Percentiles rank a stretch among this genome's conserved stretches.
Conservation (phyloP, 768 basidiomycete species). For the Lentinula aciculospora region DNA sequence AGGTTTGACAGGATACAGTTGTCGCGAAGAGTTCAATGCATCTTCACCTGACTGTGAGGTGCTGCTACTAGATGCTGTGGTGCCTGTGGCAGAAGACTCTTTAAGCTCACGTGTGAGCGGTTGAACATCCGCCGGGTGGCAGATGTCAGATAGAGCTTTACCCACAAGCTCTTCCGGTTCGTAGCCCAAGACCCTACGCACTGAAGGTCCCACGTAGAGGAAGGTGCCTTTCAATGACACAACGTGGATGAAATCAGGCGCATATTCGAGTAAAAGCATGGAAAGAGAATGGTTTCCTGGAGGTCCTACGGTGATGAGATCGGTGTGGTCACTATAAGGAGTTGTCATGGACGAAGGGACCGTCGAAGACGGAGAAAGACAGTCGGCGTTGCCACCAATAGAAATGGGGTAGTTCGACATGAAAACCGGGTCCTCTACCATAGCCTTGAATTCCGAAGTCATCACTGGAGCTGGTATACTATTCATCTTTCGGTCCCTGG, state of each 20-base stretch:
- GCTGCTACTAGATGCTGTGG: neutral
- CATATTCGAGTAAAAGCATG: slow-evolving; percentile 52
- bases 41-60: neutral
- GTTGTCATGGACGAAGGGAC: neutral
- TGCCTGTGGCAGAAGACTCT: slow-evolving; percentile 39
- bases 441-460: slow-evolving; percentile 46
- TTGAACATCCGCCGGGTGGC: slow-evolving; percentile 86
- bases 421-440: slow-evolving; percentile 44
- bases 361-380: slow-evolving; percentile 18
- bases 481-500: slow-evolving; percentile 27
- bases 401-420: slow-evolving; percentile 41
- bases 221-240: slow-evolving; percentile 90
- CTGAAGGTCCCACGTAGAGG: slow-evolving; percentile 85
- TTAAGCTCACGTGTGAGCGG: slow-evolving; percentile 91
- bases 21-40: slow-evolving; percentile 1
- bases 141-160: slow-evolving; percentile 70
- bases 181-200: slow-evolving; percentile 78
- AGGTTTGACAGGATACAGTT: slow-evolving; percentile 23
- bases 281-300: slow-evolving; percentile 45
- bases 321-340: slow-evolving; percentile 4
- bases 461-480: slow-evolving; percentile 28
- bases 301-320: slow-evolving; percentile 7
- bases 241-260: slow-evolving; percentile 84
- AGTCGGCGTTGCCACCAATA: slow-evolving; percentile 25
- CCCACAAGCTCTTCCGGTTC: slow-evolving; percentile 81